phyloP scores from a whole-genome alignment of 306 rosid genomes.

The Cucurbita moschata region DNA sequence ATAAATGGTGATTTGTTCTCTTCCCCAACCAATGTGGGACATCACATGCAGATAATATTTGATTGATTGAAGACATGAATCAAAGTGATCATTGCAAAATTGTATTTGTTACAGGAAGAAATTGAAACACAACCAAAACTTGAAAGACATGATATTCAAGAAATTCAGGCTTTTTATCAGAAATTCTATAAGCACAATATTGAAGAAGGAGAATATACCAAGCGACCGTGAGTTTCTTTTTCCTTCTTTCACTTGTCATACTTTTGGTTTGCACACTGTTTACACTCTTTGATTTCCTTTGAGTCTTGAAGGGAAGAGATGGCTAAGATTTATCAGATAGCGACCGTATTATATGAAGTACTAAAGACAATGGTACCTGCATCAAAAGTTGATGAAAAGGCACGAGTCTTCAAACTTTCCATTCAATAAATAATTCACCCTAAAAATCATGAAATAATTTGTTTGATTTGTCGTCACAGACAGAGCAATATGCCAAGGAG shows the following conservation, averaged over 20 bases:
- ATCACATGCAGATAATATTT: neutral
- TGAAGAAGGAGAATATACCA: constrained; percentile 45
- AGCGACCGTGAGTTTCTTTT: constrained; percentile 61
- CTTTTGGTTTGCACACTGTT: constrained; percentile 8
- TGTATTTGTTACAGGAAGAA: constrained; percentile 52
- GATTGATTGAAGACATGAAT: neutral
- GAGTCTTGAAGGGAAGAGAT: constrained; percentile 75
- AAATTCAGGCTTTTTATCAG: constrained; percentile 44
- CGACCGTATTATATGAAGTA: constrained; percentile 62
- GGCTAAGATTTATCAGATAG: constrained; percentile 64
- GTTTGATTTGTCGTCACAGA: constrained; percentile 33
- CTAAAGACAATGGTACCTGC: constrained; percentile 40
- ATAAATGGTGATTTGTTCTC: no score
- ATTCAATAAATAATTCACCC: constrained; percentile 4
- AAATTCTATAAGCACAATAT: constrained; percentile 44
- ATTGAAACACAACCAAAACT: constrained; percentile 2
- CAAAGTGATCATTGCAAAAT: neutral
- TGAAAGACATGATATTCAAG: constrained; percentile 33
- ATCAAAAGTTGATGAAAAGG: constrained; percentile 38
- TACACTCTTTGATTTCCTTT: constrained; percentile 2
- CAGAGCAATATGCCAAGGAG: constrained; percentile 43
- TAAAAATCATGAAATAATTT: constrained; percentile 1
- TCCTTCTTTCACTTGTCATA: constrained; percentile 12
- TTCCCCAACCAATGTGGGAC: no score
- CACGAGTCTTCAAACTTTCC: constrained; percentile 15